Conservation (phyloP, 306 rosid species). For the Trifolium subterraneum region DNA sequence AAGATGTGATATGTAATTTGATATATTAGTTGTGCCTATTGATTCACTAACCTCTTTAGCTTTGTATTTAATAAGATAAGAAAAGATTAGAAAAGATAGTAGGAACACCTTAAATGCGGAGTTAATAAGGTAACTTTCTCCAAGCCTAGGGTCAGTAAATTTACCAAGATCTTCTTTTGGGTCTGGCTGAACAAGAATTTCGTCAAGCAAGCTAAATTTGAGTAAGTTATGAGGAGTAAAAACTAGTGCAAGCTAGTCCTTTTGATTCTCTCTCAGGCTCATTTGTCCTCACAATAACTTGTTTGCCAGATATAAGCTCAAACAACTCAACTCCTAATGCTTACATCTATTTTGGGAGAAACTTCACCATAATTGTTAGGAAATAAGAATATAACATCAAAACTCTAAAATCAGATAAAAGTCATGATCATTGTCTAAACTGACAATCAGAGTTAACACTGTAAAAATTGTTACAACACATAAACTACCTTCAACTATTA, state of each 20-base stretch:
- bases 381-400: no score
- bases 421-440: no score
- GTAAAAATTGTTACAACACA: no score
- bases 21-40: constrained; percentile 2
- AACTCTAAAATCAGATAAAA: no score
- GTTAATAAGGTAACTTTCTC: constrained; percentile 55
- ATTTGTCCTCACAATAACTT: no score
- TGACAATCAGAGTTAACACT: no score
- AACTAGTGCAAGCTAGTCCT: no score
- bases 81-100: background rate
- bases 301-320: constrained; percentile 67
- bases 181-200: constrained; percentile 49
- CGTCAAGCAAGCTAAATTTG: constrained; percentile 41
- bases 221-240: no score
- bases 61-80: constrained; percentile 1
- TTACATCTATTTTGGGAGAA: constrained; percentile 69
- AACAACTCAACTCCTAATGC: constrained; percentile 72
- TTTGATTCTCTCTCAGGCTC: no score
- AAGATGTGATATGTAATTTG: no score
- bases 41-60: background rate
- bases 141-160: constrained; percentile 59
- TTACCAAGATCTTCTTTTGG: constrained; percentile 56
- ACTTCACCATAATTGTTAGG: no score
- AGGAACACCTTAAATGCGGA: constrained; percentile 57
- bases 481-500: no score